Base-by-base conservation (phyloP, 305 asterid species). In the Rubia occidens region DNA sequence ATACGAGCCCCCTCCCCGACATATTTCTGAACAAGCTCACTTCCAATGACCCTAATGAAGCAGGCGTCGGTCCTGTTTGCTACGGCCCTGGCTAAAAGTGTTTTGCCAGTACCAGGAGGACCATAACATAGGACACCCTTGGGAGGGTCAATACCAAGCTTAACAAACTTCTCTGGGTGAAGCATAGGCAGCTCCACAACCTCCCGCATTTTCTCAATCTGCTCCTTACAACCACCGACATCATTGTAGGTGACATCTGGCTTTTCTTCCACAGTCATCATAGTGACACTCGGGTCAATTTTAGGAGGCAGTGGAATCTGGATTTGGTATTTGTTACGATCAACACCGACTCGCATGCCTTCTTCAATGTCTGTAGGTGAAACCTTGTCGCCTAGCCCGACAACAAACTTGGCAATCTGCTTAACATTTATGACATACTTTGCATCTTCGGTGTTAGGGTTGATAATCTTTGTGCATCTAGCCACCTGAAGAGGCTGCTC, bases 211-310 rank as follows among this genome's bases (percentile, higher is more conserved):
- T 90, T 93, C 75, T 93, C 98, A 78, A 93, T 93, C 80, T 93
- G 98, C 78, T 93, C 98, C 85, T 90, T 93, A 18, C 98, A 90
- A 55, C 98, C 98, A 73, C 98, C 98, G 74, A 93, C 98, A 80
- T 93, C 98, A 79, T 87, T 87, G 71, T 90, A 93, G 53, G 98
- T 90, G 51, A 93, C 98, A 84, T 93, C 97, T 10, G 98, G 98
- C 74, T 93, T 93, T 81, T 93, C 97, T 78, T 93, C 98, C 54
- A 93, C 98, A 17, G 98, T 93, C 98, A 93, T 93, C 98, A 93
- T 93, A 65, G 98, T 93, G 45, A 93, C 97, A 74, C 96, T 93
- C 68, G 98, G 98, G 83, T 93, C 98, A 78, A 93, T 93, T 81
- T 90, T 90, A 4, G 98, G 98, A 17, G 98, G 98, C 84, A 93